phyloP scores from a whole-genome alignment of 257 asterid genomes.

The Echium plantagineum region DNA sequence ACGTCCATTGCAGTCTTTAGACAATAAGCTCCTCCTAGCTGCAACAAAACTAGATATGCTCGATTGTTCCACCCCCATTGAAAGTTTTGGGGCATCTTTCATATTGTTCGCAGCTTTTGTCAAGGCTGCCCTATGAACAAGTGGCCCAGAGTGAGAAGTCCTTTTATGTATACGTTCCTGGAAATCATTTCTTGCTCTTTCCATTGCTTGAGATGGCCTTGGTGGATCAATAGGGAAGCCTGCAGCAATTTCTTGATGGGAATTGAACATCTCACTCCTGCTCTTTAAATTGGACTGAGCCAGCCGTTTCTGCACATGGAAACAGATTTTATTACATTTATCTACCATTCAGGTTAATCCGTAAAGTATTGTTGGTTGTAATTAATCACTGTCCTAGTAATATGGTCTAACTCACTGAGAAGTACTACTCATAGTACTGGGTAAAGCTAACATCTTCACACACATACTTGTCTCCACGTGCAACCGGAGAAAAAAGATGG shows the following conservation, averaged over 20 bases:
- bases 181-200: slow-evolving; percentile 41
- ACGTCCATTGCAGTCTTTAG: slow-evolving; percentile 41
- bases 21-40: slow-evolving; percentile 64
- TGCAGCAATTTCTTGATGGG: slow-evolving; percentile 82
- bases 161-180: slow-evolving; percentile 47
- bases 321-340: slow-evolving; percentile 9
- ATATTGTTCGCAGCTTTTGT: slow-evolving; percentile 56
- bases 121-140: slow-evolving; percentile 83
- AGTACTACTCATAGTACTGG: no score
- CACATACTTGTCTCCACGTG: neutral
- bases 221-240: slow-evolving; percentile 98
- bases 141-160: slow-evolving; percentile 94
- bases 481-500: neutral
- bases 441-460: no score
- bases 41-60: slow-evolving; percentile 76
- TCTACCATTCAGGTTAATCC: neutral
- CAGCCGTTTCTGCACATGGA: slow-evolving; percentile 55
- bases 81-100: slow-evolving; percentile 56
- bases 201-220: slow-evolving; percentile 58
- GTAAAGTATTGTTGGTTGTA: neutral
- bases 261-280: slow-evolving; percentile 91
- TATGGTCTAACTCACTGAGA: no score
- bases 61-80: slow-evolving; percentile 50
- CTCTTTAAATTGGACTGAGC: slow-evolving; percentile 72
- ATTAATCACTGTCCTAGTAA: no score